A percentile compares a stretch with the other conserved stretches of the same genome.
phyloP scores from a whole-genome alignment of 305 asterid species.

The Fraxinus latifolia region DNA sequence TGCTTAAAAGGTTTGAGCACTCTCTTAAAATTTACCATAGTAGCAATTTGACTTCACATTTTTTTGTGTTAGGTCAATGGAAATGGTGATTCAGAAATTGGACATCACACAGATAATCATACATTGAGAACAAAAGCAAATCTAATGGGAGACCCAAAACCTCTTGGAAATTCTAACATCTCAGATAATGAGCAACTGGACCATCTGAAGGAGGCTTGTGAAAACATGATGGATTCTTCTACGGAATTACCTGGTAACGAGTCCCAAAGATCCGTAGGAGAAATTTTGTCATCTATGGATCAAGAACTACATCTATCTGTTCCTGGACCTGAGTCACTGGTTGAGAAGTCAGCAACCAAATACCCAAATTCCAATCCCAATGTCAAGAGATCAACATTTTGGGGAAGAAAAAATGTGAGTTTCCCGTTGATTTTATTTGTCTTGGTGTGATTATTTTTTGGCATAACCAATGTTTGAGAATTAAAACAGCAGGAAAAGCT shows the following conservation, averaged over 20 bases:
- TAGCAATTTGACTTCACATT: conserved; percentile 22
- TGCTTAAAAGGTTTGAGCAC: neutral
- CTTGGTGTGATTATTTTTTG: conserved; percentile 11
- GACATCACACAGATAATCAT: conserved; percentile 44
- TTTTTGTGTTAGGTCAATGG: conserved; percentile 56
- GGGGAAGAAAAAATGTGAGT: conserved; percentile 91
- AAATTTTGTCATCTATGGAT: conserved; percentile 69
- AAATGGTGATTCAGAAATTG: conserved; percentile 69
- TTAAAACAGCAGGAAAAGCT: neutral
- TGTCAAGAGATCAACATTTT: conserved; percentile 72
- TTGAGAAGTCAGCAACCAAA: conserved; percentile 54
- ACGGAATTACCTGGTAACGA: conserved; percentile 50
- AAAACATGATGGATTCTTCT: conserved; percentile 47
- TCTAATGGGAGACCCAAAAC: conserved; percentile 42
- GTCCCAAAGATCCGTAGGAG: conserved; percentile 79
- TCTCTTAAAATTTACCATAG: conserved; percentile 11
- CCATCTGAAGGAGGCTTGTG: conserved; percentile 40
- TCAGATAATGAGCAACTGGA: conserved; percentile 59
- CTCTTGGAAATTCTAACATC: conserved; percentile 38
- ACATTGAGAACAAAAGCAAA: conserved; percentile 40
- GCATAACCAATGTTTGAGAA: conserved; percentile 5
- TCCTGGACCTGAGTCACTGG: conserved; percentile 51
- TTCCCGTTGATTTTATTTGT: conserved; percentile 10
- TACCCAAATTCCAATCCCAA: conserved; percentile 47
- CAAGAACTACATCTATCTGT: conserved; percentile 59